Evolutionary conservation across 352 stramenopile species (phyloP).

Genomic region (Phytophthora macrochlamydospora): DNA sequence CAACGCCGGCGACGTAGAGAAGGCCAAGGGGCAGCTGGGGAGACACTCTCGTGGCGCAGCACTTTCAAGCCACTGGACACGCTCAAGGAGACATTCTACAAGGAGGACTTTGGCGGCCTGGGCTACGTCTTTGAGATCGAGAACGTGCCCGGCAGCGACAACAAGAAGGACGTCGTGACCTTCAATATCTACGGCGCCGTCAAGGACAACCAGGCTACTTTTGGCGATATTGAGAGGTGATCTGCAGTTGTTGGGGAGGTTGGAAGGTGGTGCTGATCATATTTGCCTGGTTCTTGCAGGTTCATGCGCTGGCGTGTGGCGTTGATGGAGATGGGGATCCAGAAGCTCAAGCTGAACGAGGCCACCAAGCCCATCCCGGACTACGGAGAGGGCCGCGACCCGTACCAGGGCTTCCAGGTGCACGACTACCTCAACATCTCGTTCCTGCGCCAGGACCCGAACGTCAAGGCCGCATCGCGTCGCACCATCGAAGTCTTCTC

Average conservation of each 20-base stretch:
- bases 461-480: slow-evolving; percentile 29
- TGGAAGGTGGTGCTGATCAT: background rate
- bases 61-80: slow-evolving; percentile 32
- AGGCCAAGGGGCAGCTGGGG: slow-evolving; percentile 27
- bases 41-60: slow-evolving; percentile 33
- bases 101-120: slow-evolving; percentile 23
- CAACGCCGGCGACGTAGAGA: slow-evolving; percentile 33
- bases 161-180: slow-evolving; percentile 36
- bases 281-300: slow-evolving; percentile 17
- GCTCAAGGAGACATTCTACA: slow-evolving; percentile 28
- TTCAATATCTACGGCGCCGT: slow-evolving; percentile 39
- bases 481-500: slow-evolving; percentile 37
- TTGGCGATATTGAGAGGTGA: slow-evolving; percentile 30
- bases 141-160: slow-evolving; percentile 20
- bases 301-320: slow-evolving; percentile 35
- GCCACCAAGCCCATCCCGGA: slow-evolving; percentile 27
- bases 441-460: slow-evolving; percentile 31
- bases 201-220: slow-evolving; percentile 37
- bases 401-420: slow-evolving; percentile 32
- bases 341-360: slow-evolving; percentile 36
- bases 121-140: slow-evolving; percentile 35
- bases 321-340: slow-evolving; percentile 35
- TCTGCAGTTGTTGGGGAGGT: background rate
- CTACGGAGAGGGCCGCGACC: slow-evolving; percentile 27
- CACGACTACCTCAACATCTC: slow-evolving; percentile 41